Base-by-base conservation (phyloP, 345 rosid genomes). In the Pugionium dolabratum region DNA sequence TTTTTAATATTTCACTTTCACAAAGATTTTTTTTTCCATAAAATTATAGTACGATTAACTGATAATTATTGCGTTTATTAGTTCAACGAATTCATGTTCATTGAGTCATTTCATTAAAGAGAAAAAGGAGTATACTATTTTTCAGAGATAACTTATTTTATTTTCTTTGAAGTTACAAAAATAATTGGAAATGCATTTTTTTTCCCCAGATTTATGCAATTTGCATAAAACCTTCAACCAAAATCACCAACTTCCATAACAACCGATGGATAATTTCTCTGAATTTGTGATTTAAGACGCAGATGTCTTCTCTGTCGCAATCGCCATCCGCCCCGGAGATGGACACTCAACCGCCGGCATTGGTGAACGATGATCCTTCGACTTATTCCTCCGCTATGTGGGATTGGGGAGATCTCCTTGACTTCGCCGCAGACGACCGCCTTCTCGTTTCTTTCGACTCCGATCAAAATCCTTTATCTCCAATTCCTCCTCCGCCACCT, bases 401-500 rank as follows among this genome's bases (percentile, higher is more conserved):
- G 95, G 96, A 90, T 78, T 88, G 90, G 90, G 82, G 76, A 52
- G 90, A 94, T 74, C 84, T 90, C 63, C 85, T 94, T 8, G 89
- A 86, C 79, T 86, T 88, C 76, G 61, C 91, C 74, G 50, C 74
- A 0, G 98, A 88, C 69, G 93, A 86, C 32, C 76, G 71, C 1
- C 73, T 90, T 61, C 63, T 79, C 53, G 58, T 81, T 56, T 71
- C 85, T 7, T 62, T 86, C 29, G 87, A 75, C 54, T 51, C 81
- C 44, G 66, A 66, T 11, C 79, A 44, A 29, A 4, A 36, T 26
- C 63, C 43, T 26, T 40, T 59, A 59, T 33, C 68, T 27, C 47
- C 71, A 33, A 30, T 56, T 54, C 72, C 55, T 62, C 70, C 69
- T 0, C 67, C 62, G 7, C 63, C 64, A 5, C 37, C 53, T 26